A percentile compares a stretch with the other conserved stretches of the same genome.
Evolutionary conservation across 2,329 filamentous ascomycete genomes (phyloP).

Genomic region (Neonectria ditissima): DNA sequence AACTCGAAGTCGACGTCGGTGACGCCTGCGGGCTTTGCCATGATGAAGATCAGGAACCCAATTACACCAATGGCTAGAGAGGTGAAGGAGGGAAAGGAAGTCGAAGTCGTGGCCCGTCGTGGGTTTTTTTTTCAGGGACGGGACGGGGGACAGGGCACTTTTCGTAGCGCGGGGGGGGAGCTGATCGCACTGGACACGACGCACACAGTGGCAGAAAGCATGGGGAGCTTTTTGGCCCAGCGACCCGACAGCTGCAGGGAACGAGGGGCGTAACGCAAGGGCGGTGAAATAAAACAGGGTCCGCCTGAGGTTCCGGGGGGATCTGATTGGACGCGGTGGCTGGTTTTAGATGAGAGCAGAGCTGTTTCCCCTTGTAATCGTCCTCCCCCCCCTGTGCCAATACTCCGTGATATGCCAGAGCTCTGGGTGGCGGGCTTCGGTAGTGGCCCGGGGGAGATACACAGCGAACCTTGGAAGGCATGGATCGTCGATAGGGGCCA

Average conservation of each 20-base stretch:
- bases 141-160: slow-evolving; percentile 27
- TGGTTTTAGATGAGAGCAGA: not conserved
- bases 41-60: slow-evolving; percentile 44
- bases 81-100: slow-evolving; percentile 31
- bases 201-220: slow-evolving; percentile 13
- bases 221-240: slow-evolving; percentile 20
- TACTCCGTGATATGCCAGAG: slow-evolving; percentile 10
- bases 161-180: slow-evolving; percentile 21
- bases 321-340: slow-evolving; percentile 11
- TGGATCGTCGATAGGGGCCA: slow-evolving; percentile 2
- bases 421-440: slow-evolving; percentile 29
- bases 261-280: not conserved
- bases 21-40: slow-evolving; percentile 50
- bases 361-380: too few relatives aligned
- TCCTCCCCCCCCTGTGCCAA: slow-evolving; percentile 27
- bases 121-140: slow-evolving; percentile 38
- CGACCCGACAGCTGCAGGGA: not conserved
- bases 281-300: slow-evolving; percentile 12
- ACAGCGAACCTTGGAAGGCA: slow-evolving; percentile 25
- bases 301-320: not conserved
- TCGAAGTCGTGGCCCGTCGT: slow-evolving; percentile 25
- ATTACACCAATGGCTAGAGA: slow-evolving; percentile 43
- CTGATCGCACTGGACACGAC: not conserved
- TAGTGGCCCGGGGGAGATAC: slow-evolving; percentile 26
- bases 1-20: slow-evolving; percentile 55